Base-by-base conservation (phyloP, 2,329 filamentous ascomycete genomes). In the Colletotrichum siamense region DNA sequence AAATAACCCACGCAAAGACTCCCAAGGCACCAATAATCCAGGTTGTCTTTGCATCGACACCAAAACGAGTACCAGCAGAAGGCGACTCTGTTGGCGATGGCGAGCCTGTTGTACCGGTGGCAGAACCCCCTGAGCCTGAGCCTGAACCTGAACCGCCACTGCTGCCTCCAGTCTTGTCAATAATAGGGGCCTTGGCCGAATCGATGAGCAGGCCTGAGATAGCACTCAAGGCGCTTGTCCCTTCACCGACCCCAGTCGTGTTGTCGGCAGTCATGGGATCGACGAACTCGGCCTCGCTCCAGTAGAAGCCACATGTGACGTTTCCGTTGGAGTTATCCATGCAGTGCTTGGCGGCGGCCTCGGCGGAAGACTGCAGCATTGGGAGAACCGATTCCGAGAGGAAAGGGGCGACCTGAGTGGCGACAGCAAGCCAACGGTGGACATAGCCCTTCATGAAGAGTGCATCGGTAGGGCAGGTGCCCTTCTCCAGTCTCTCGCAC, bases 391-490 rank as follows among this genome's bases (percentile, higher is more conserved):
- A 76, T 10, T 85, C 83, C 36, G 82, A 81, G 0, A 87, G 88
- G 65, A 85, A 88, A 0, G 91, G 90, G 2, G 89, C 89, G 16
- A 92, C 72, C 76, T 89, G 83, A 3, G 87, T 84, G 2, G 88
- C 86, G 18, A 86, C 83, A 4, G 88, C 87, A 77, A 93, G 85
- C 86, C 88, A 91, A 22, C 88, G 86, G 44, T 89, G 85, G 28
- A 92, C 83, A 62, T 90, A 87, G 10, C 89, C 90, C 80, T 92
- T 92, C 86, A 91, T 93, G 24, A 88, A 87, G 70, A 87, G 85
- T 82, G 92, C 90, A 79, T 94, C 92, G 24, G 86, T 86, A 77
- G 89, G 90, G 84, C 92, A 94, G 3, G 81, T 86, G 13, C 72
- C 78, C 28, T 79, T 79, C 4, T 85, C 83, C 36, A 22, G 44